Evolutionary conservation across 2,329 filamentous ascomycete species (phyloP).

Genomic region (Xylaria sp.): DNA sequence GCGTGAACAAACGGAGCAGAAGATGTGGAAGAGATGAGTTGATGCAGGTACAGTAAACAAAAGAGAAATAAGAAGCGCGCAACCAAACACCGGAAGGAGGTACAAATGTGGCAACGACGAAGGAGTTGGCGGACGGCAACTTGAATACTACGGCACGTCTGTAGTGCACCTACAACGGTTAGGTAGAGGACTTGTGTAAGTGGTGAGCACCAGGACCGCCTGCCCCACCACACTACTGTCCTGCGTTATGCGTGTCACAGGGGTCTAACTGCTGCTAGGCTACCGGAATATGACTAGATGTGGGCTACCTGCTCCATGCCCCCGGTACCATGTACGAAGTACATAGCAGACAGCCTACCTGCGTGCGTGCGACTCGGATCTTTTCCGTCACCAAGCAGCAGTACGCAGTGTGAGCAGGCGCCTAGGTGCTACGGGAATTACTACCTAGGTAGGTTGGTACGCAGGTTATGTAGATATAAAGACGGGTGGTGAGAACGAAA

Average conservation of each 20-base stretch:
- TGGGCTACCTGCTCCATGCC: slow-evolving; percentile 15
- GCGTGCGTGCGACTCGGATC: too few relatives aligned
- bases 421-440: neutral
- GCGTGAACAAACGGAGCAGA: slow-evolving; percentile 14
- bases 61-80: slow-evolving; percentile 19
- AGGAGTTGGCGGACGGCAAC: slow-evolving; percentile 19
- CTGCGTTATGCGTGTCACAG: slow-evolving; percentile 40
- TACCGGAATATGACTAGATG: slow-evolving; percentile 18
- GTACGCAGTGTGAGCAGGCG: neutral
- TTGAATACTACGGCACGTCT: slow-evolving; percentile 23
- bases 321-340: slow-evolving; percentile 8
- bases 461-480: neutral
- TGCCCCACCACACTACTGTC: slow-evolving; percentile 36
- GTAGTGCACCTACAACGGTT: neutral
- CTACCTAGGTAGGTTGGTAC: neutral
- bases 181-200: slow-evolving; percentile 8
- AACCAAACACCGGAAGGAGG: slow-evolving; percentile 14
- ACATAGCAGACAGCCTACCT: neutral
- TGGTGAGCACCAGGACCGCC: slow-evolving; percentile 33
- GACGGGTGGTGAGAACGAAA: too few relatives aligned
- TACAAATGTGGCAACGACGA: slow-evolving; percentile 22
- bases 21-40: slow-evolving; percentile 1
- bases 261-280: slow-evolving; percentile 31
- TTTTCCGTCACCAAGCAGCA: neutral
- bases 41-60: slow-evolving; percentile 29